Evolutionary conservation across 345 rosid species (phyloP), one percentile per base, ranked within the genome.

Genomic region (Syzygium jambos): DNA sequence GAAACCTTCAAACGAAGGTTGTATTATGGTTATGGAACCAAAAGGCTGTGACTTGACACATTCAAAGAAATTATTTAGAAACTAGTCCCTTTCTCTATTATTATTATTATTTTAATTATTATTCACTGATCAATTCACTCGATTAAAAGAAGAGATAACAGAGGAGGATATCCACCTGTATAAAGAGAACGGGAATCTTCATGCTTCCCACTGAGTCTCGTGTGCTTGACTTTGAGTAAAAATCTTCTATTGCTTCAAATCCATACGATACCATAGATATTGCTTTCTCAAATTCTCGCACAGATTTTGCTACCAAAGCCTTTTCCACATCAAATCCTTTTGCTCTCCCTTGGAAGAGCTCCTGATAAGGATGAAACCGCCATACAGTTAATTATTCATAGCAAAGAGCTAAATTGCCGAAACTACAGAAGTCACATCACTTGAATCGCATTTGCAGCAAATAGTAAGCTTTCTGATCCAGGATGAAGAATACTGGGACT

Each of bases 171-270:
- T 83, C 61, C 88, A 97, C 99, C 98, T 97, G 98, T 88, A 97
- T 95, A 89, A 93, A 97, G 80, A 97, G 98, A 91, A 96, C 93
- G 22, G 99, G 99, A 92, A 97, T 90, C 95, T 96, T 96, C 87
- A 97, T 92, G 88, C 95, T 91, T 89, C 94, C 95, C 89, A 95
- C 94, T 86, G 93, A 89, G 88, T 87, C 89, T 73, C 93, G 92
- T 22, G 98, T 95, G 89, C 98, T 96, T 85, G 95, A 94, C 86
- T 93, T 90, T 34, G 93, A 93, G 91, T 97, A 97, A 92, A 95
- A 96, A 73, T 96, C 96, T 89, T 95, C 96, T 84, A 97, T 54
- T 86, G 92, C 92, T 89, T 93, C 94, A 91, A 92, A 96, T 84
- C 98, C 99, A 89, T 94, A 92, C 51, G 98, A 88, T 59, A 95